These are phyloP conservation scores for Gossypium anomalum DNA, from an alignment of 345 rosid genomes.

Conservation along the genomic window DNA sequence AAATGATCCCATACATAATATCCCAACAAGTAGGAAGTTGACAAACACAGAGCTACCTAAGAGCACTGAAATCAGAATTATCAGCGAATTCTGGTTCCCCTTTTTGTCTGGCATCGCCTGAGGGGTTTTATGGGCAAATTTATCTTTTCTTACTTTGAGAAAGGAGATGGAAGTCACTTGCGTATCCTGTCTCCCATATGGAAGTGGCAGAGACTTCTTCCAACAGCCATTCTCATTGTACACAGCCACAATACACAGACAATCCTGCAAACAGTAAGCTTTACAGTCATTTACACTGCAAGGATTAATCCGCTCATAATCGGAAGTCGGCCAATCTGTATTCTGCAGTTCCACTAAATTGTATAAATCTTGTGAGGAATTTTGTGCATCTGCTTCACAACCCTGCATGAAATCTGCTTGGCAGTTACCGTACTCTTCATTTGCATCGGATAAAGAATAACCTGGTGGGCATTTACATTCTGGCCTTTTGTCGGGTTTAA, in stretches of 20 bases:
- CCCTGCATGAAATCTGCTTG: slow-evolving; percentile 25
- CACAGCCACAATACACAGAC: neutral
- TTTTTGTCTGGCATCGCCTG: neutral
- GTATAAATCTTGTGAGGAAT: neutral
- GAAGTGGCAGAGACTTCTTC: neutral
- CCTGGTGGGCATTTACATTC: slow-evolving; percentile 28
- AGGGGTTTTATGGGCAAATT: neutral
- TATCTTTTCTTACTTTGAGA: slow-evolving; percentile 23
- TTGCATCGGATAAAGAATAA: slow-evolving; percentile 25
- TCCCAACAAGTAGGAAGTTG: neutral
- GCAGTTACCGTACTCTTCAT: slow-evolving; percentile 33
- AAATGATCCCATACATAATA: neutral
- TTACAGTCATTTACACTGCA: neutral
- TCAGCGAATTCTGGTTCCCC: neutral
- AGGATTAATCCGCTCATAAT: neutral
- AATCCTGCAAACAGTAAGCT: neutral
- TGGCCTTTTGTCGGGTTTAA: slow-evolving; percentile 17
- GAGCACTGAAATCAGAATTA: neutral
- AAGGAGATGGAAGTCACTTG: neutral
- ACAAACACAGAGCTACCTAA: neutral
- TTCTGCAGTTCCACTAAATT: neutral
- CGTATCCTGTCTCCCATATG: neutral
- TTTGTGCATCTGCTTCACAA: slow-evolving; percentile 18
- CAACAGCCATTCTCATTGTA: neutral
- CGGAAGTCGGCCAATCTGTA: neutral